Evolutionary conservation across 768 basidiomycete genomes (phyloP), one percentile per base, ranked within the genome.

Genomic region (Hysterangium stoloniferum): DNA sequence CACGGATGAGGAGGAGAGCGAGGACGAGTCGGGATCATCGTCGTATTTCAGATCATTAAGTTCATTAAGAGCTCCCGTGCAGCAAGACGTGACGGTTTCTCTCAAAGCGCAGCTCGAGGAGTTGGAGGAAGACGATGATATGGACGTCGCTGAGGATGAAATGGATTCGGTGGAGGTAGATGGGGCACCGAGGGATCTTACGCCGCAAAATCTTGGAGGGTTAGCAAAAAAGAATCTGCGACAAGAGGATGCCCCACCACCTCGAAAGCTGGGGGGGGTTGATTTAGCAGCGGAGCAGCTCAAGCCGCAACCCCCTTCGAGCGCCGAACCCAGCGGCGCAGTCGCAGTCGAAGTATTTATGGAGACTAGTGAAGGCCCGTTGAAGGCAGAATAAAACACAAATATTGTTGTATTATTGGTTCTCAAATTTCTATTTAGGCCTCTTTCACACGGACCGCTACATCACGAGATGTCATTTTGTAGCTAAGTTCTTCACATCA

Each of bases 51-150:
- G 40, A 68, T 73, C 2, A 64, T 76, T 55, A 69, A 76, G 27
- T 62, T 71, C 37, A 70, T 66, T 47, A 43, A 59, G 47, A 64
- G 69, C 52, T 46, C 69, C 38, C 71, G 73, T 43, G 69, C 72
- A 28, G 61, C 71, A 29, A 15, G 79, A 83, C 63, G 73, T 76
- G 31, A 74, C 78, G 47, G 72, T 71, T 57, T 73, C 71, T 44
- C 66, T 85, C 53, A 80, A 74, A 62, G 77, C 75, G 20, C 78
- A 77, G 58, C 60, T 87, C 55, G 78, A 80, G 13, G 80, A 82
- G 47, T 63, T 65, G 15, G 62, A 62, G 31, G 64, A 64, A n/a
- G 67, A 64, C 25, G 69, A 27, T 28, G 9, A 22, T 5, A n/a
- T 45, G 22, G 52, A 52, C 9, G 62, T 54, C 41, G 56, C 60